These are phyloP conservation scores for Cajanus cajan DNA, from an alignment of 306 rosid species.

Conservation along the genomic window DNA sequence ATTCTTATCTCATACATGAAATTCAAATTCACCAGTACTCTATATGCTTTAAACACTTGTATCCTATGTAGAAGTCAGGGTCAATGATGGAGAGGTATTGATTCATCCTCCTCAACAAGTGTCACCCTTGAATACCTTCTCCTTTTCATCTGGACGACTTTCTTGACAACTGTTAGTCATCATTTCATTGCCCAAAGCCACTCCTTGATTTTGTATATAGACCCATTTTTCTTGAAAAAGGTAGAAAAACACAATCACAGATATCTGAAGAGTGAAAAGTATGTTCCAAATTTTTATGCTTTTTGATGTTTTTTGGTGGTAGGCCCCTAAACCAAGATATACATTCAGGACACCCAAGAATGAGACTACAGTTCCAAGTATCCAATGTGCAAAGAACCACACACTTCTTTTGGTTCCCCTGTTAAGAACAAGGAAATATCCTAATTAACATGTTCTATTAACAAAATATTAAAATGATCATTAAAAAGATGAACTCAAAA, in stretches of 20 bases:
- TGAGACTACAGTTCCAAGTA: slow-evolving; percentile 62
- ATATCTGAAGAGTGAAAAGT: slow-evolving; percentile 65
- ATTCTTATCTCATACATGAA: slow-evolving; percentile 5
- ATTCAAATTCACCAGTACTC: slow-evolving; percentile 16
- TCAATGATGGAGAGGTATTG: slow-evolving; percentile 3
- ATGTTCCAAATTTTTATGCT: slow-evolving; percentile 56
- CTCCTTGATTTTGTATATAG: slow-evolving; percentile 65
- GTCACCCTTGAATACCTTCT: slow-evolving; percentile 38
- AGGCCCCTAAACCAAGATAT: slow-evolving; percentile 73
- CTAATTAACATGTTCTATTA: neutral
- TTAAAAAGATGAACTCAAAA: neutral
- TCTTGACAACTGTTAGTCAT: slow-evolving; percentile 27
- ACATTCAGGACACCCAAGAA: slow-evolving; percentile 67
- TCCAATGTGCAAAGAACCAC: slow-evolving; percentile 80
- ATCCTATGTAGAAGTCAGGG: neutral
- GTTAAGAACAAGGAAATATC: slow-evolving; percentile 1
- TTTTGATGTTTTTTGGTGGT: slow-evolving; percentile 72
- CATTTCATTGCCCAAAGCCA: slow-evolving; percentile 45
- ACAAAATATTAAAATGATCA: neutral
- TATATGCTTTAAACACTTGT: slow-evolving; percentile 20
- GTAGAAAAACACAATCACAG: slow-evolving; percentile 60
- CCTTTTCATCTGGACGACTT: slow-evolving; percentile 36
- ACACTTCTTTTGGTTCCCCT: slow-evolving; percentile 78
- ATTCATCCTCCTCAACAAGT: slow-evolving; percentile 47
- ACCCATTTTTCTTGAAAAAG: slow-evolving; percentile 91